Conservation (phyloP, 495 filamentous ascomycete species). For the Aspergillus ostianus region DNA sequence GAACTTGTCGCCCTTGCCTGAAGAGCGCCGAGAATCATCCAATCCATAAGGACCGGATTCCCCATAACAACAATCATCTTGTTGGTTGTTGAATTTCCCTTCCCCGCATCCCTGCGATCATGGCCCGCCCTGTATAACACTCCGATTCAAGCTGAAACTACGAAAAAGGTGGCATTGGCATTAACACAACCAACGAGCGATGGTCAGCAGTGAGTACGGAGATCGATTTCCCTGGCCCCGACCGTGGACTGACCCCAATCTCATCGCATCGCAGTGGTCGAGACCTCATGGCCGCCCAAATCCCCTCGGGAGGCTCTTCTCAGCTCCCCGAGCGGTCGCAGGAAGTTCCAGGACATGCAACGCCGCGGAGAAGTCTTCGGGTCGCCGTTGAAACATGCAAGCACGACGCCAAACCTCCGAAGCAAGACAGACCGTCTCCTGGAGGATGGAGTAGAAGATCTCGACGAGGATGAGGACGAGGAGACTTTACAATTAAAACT, state of each 20-base stretch:
- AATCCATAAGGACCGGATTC: neutral
- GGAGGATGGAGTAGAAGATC: slow-evolving; percentile 38
- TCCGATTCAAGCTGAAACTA: neutral
- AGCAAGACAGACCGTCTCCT: slow-evolving; percentile 32
- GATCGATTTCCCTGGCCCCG: neutral
- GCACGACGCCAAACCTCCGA: slow-evolving; percentile 40
- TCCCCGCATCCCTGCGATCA: neutral
- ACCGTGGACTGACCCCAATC: neutral
- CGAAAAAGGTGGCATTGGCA: neutral
- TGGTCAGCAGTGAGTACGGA: slow-evolving; percentile 26
- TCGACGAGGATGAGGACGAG: slow-evolving; percentile 78
- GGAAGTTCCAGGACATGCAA: slow-evolving; percentile 62
- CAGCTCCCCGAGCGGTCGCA: slow-evolving; percentile 76
- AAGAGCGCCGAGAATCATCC: neutral
- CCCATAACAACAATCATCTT: neutral
- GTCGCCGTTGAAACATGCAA: slow-evolving; percentile 59
- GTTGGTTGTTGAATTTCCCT: neutral
- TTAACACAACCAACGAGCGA: neutral
- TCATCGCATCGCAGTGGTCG: slow-evolving; percentile 33
- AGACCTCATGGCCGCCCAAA: slow-evolving; percentile 77
- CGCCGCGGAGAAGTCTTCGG: slow-evolving; percentile 61
- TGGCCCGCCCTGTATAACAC: neutral
- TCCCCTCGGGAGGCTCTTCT: slow-evolving; percentile 83
- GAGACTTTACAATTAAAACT: slow-evolving; percentile 82
- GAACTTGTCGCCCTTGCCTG: neutral